Conservation (phyloP, 2,329 filamentous ascomycete species). For the Hirsutella rhossiliensis region DNA sequence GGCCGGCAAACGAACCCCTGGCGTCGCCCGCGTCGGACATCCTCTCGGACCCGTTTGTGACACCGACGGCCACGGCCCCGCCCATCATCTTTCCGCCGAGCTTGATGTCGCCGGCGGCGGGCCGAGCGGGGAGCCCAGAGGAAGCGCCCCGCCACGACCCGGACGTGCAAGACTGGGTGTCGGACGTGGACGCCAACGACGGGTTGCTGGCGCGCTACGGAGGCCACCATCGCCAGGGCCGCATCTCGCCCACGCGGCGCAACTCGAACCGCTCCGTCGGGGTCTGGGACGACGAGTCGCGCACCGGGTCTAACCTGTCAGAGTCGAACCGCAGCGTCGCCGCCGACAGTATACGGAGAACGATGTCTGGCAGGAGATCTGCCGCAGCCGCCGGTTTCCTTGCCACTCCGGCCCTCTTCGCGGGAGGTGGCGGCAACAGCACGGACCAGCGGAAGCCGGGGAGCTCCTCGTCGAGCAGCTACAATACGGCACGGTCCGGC, state of each 20-base stretch:
- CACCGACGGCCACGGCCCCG: conserved; percentile 20
- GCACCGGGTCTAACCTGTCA: conserved; percentile 45
- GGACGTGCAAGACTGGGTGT: conserved; percentile 47
- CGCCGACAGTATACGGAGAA: conserved; percentile 23
- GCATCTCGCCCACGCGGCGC: conserved; percentile 26
- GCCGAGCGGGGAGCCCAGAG: conserved; percentile 32
- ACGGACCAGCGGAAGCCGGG: conserved; percentile 13
- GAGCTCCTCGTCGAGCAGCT: conserved; percentile 32
- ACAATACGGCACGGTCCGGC: conserved; percentile 41
- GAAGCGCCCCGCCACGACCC: conserved; percentile 23
- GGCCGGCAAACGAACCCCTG: not conserved
- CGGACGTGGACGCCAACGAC: conserved; percentile 42
- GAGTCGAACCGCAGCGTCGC: conserved; percentile 37
- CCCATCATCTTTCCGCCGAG: conserved; percentile 1
- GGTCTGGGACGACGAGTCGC: conserved; percentile 32
- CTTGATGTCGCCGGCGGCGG: conserved; percentile 14
- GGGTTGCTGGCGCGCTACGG: conserved; percentile 35
- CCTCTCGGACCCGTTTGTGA: conserved; percentile 38
- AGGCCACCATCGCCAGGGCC: conserved; percentile 15
- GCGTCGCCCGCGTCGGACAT: conserved; percentile 22
- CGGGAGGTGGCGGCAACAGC: not conserved
- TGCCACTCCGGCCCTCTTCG: not conserved
- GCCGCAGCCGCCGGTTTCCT: not conserved
- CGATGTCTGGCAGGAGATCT: not conserved
- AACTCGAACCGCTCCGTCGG: conserved; percentile 23